Percentiles rank a stretch among this genome's conserved stretches.
phyloP scores from a whole-genome alignment of 345 rosid genomes.

The Brassica carinata region DNA sequence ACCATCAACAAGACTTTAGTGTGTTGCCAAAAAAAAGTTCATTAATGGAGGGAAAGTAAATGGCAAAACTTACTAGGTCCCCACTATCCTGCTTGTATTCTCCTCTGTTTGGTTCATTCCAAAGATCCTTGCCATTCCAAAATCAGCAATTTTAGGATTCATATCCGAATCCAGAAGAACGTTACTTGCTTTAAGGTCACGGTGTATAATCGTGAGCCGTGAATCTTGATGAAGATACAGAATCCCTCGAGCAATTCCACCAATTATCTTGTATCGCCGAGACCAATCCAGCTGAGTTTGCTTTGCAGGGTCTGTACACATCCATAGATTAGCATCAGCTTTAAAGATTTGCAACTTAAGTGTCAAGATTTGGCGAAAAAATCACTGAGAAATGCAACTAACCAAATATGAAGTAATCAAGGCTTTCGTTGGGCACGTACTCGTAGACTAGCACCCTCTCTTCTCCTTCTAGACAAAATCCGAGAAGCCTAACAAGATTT shows the following conservation, averaged over 20 bases:
- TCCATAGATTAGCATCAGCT: not conserved
- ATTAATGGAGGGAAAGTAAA: not conserved
- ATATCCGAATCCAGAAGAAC: not conserved
- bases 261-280: not conserved
- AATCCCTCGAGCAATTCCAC: not conserved
- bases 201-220: not conserved
- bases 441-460: not conserved
- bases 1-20: not conserved
- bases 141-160: not conserved
- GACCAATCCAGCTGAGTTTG: not conserved
- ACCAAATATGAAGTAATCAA: not conserved
- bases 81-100: not conserved
- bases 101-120: not conserved
- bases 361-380: not conserved
- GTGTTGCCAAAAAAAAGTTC: not conserved
- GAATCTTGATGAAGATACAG: not conserved
- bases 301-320: not conserved
- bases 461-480: not conserved
- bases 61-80: not conserved
- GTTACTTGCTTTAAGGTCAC: slow-evolving; percentile 1
- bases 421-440: not conserved
- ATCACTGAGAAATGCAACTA: not conserved
- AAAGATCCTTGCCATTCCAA: not conserved
- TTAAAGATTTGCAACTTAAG: not conserved
- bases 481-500: not conserved